Conservation (phyloP, 192 early-diverging fungal species). For the Neocallimastix lanati region DNA sequence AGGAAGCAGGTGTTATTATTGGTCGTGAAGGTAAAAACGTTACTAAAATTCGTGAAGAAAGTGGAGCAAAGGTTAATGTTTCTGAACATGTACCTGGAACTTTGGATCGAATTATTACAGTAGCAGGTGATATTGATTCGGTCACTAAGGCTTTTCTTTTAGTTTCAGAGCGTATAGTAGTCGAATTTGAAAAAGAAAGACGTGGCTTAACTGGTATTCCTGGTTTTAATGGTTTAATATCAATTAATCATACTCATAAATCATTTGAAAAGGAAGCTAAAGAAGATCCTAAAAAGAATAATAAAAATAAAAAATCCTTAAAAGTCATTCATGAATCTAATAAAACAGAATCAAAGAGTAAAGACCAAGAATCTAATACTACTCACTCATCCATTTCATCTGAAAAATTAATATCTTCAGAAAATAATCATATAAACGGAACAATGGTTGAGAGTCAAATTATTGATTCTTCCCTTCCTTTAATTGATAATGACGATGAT, state of each 20-base stretch:
- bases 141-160: neutral
- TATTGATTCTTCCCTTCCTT: too few species aligned
- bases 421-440: too few species aligned
- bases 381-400: too few species aligned
- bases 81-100: slow-evolving; percentile 4
- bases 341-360: too few species aligned
- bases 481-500: neutral
- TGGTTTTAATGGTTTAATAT: neutral
- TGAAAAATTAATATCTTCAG: too few species aligned
- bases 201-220: neutral
- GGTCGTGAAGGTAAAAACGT: slow-evolving; percentile 13
- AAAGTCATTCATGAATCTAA: too few species aligned
- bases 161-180: neutral
- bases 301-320: too few species aligned
- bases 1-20: slow-evolving; percentile 79
- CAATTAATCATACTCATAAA: too few species aligned
- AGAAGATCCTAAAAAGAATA: too few species aligned
- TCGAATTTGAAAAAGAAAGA: neutral
- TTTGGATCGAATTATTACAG: slow-evolving; percentile 2
- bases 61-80: neutral
- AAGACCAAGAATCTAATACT: too few species aligned
- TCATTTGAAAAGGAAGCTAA: too few species aligned
- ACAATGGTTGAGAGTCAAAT: too few species aligned
- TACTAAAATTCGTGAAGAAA: neutral
- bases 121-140: neutral